A percentile compares a stretch with the other conserved stretches of the same genome.
phyloP scores from a whole-genome alignment of 352 stramenopile genomes.

The Globisporangium emineosum region DNA sequence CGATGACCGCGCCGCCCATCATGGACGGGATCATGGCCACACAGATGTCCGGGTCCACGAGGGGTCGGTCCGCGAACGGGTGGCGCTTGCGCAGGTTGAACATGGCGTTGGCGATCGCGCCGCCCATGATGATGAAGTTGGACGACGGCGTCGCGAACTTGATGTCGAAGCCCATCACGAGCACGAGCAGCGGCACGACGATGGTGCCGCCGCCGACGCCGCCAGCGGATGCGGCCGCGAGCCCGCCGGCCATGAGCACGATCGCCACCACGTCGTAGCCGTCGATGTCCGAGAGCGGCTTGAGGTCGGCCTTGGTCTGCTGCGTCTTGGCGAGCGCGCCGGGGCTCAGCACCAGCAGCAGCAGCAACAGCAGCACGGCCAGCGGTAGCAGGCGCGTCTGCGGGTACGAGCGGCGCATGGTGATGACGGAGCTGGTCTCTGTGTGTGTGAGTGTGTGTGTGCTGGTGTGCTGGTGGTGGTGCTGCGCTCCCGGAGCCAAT shows the following conservation, averaged over 20 bases:
- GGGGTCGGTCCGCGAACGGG: constrained; percentile 44
- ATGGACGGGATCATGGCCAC: constrained; percentile 64
- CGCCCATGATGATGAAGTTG: constrained; percentile 65
- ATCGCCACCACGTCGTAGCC: constrained; percentile 41
- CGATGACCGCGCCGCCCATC: constrained; percentile 52
- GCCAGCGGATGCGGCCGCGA: constrained; percentile 44
- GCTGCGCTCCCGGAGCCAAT: neutral
- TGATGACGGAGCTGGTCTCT: neutral
- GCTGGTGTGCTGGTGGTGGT: neutral
- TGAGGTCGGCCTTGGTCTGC: constrained; percentile 21
- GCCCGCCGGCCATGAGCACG: constrained; percentile 42
- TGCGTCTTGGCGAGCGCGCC: constrained; percentile 2
- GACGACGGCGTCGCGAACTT: constrained; percentile 58
- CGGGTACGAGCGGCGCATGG: neutral
- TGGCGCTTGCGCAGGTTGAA: constrained; percentile 68
- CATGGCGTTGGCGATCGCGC: constrained; percentile 54
- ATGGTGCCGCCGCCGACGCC: constrained; percentile 50
- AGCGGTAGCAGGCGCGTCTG: constrained; percentile 1
- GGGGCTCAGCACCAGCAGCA: neutral
- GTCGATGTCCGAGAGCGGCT: constrained; percentile 37
- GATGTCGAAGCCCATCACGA: constrained; percentile 68
- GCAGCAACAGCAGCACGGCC: neutral
- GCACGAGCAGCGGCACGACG: constrained; percentile 53
- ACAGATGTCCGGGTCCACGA: constrained; percentile 54
- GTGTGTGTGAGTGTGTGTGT: neutral